Evolutionary conservation across 2,329 filamentous ascomycete genomes (phyloP).

Genomic region (Calonectria pseudoreteaudii): DNA sequence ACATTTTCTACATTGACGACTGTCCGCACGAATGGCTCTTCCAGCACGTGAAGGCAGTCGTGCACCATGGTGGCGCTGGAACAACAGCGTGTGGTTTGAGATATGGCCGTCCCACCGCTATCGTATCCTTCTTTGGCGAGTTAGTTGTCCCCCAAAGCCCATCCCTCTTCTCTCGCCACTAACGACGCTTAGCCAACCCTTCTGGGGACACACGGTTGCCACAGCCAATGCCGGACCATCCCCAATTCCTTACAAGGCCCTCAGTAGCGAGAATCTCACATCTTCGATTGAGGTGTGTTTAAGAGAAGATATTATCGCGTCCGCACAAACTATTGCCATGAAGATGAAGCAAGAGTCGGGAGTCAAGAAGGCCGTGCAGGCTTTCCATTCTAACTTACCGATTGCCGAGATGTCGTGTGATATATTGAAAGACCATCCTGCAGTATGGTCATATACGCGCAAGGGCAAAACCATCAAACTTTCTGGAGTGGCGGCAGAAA

Average conservation of each 20-base stretch:
- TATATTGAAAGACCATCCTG: not conserved
- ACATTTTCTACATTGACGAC: constrained; percentile 76
- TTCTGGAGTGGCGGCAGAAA: constrained; percentile 29
- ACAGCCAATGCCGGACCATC: constrained; percentile 21
- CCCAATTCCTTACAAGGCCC: constrained; percentile 20
- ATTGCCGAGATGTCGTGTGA: constrained; percentile 30
- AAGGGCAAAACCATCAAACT: constrained; percentile 2
- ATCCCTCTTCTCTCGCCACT: not conserved
- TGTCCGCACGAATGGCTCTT: constrained; percentile 82
- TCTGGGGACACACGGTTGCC: constrained; percentile 35
- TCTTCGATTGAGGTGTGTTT: constrained; percentile 21
- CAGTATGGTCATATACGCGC: constrained; percentile 20
- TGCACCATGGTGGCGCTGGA: constrained; percentile 80
- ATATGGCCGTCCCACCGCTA: constrained; percentile 74
- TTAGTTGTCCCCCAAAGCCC: not conserved
- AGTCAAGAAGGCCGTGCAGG: constrained; percentile 28
- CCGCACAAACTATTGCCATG: constrained; percentile 9
- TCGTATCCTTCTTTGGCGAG: constrained; percentile 78
- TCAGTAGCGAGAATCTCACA: not conserved
- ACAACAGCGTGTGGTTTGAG: constrained; percentile 78
- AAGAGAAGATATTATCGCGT: not conserved
- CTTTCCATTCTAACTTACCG: constrained; percentile 34
- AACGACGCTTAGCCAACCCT: constrained; percentile 11
- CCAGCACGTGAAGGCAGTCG: constrained; percentile 70
- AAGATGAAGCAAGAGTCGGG: constrained; percentile 29